These are phyloP conservation scores for Candida argentea DNA, from an alignment of 805 yeast genomes.

Conservation along the genomic window DNA sequence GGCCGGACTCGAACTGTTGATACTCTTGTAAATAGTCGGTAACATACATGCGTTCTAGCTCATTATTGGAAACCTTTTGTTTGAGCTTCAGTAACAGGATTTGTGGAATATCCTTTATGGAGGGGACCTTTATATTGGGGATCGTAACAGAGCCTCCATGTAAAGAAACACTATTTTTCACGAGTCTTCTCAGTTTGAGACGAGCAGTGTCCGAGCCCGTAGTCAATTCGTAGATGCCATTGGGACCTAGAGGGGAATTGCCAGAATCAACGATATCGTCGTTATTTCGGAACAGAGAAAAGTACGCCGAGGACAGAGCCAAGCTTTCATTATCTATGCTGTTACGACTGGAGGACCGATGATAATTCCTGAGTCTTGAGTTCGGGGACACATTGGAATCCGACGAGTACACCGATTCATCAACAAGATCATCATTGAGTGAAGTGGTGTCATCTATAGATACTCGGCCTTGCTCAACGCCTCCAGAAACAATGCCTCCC, in stretches of 20 bases:
- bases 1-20: conserved; percentile 26
- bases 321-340: conserved; percentile 24
- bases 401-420: conserved; percentile 15
- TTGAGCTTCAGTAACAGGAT: conserved; percentile 40
- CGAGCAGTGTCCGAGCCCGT: conserved; percentile 46
- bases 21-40: conserved; percentile 16
- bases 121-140: conserved; percentile 50
- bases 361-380: no score
- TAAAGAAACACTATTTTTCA: conserved; percentile 23
- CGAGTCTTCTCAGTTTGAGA: conserved; percentile 21
- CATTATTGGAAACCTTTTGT: conserved; percentile 13
- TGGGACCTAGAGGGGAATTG: conserved; percentile 55
- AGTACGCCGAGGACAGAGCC: conserved; percentile 18
- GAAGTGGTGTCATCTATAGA: conserved; percentile 15
- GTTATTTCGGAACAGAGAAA: conserved; percentile 11
- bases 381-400: conserved; percentile 8
- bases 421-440: conserved; percentile 25
- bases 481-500: no score
- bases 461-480: conserved; percentile 8
- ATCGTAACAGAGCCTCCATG: conserved; percentile 36
- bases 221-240: conserved; percentile 69
- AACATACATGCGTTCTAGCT: conserved; percentile 12
- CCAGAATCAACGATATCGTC: conserved; percentile 11
- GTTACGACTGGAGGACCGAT: conserved; percentile 10
- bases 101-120: conserved; percentile 76